phyloP scores from a whole-genome alignment of 495 filamentous ascomycete species.

The Xylaria sp. region DNA sequence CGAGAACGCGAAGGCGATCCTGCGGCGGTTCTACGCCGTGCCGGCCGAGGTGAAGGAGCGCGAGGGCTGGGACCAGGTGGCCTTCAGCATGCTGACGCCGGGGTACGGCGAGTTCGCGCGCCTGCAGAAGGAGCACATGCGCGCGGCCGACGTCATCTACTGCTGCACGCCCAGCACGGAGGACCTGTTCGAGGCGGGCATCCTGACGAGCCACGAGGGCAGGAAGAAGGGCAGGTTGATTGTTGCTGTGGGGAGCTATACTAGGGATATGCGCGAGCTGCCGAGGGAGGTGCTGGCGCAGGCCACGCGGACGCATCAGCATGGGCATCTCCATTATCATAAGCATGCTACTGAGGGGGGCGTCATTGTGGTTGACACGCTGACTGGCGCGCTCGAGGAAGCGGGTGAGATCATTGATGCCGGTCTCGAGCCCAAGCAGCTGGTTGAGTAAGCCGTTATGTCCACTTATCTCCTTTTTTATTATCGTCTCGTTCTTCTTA shows the following conservation, averaged over 20 bases:
- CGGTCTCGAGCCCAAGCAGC: slow-evolving; percentile 69
- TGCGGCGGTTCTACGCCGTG: slow-evolving; percentile 64
- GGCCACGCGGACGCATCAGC: slow-evolving; percentile 62
- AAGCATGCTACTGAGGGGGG: slow-evolving; percentile 75
- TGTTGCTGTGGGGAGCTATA: slow-evolving; percentile 83
- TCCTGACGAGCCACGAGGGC: slow-evolving; percentile 71
- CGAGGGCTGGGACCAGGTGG: slow-evolving; percentile 63
- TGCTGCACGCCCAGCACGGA: slow-evolving; percentile 63
- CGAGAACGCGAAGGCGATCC: slow-evolving; percentile 61
- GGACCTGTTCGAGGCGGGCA: slow-evolving; percentile 56
- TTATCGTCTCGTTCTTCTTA: background rate
- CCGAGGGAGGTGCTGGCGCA: slow-evolving; percentile 75
- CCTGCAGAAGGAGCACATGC: slow-evolving; percentile 69
- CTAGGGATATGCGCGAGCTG: slow-evolving; percentile 84
- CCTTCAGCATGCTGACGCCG: slow-evolving; percentile 74
- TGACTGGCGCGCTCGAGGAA: slow-evolving; percentile 80
- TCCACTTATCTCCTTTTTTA: background rate
- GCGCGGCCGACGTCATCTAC: slow-evolving; percentile 78
- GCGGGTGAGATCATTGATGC: slow-evolving; percentile 90
- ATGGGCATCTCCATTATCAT: slow-evolving; percentile 66
- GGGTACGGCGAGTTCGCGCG: slow-evolving; percentile 74
- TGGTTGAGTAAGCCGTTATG: slow-evolving; percentile 68
- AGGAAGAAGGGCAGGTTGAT: slow-evolving; percentile 79
- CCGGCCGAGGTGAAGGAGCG: slow-evolving; percentile 57
- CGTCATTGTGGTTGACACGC: slow-evolving; percentile 81